These are phyloP conservation scores for Backusella westeae DNA, from an alignment of 192 early-diverging fungal genomes.

Conservation along the genomic window DNA sequence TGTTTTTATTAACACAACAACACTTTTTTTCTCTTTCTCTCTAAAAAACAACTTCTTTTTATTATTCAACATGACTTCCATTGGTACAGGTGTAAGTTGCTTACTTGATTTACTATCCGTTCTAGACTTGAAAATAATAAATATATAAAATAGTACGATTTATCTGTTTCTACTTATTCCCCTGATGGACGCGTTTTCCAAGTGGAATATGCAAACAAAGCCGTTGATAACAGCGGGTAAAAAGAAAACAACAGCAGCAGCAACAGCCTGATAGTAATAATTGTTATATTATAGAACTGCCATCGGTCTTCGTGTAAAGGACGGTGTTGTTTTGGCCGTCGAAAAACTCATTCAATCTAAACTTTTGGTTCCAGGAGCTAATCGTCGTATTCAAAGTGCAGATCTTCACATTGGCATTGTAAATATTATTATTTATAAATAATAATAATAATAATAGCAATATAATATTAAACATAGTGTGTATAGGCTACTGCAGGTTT, in stretches of 20 bases:
- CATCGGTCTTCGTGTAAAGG: constrained; percentile 91
- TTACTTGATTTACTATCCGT: neutral
- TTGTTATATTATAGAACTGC: constrained; percentile 63
- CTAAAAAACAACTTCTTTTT: neutral
- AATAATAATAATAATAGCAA: no score
- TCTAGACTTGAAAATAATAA: constrained; percentile 16
- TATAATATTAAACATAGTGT: neutral
- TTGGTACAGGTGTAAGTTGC: constrained; percentile 84
- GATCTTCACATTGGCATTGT: constrained; percentile 94
- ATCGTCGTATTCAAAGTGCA: constrained; percentile 89
- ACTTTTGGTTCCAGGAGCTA: constrained; percentile 88
- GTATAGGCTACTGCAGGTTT: constrained; percentile 85
- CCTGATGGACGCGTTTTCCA: constrained; percentile 99
- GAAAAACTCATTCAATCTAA: constrained; percentile 96
- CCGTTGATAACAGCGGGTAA: constrained; percentile 97
- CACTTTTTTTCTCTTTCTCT: neutral
- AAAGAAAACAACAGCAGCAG: neutral
- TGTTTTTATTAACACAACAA: neutral
- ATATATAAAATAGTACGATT: constrained; percentile 75
- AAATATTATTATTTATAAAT: constrained; percentile 10
- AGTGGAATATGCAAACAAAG: constrained; percentile 97
- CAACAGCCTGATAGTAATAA: neutral
- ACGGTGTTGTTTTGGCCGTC: constrained; percentile 95
- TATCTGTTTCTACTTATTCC: constrained; percentile 97
- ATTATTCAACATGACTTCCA: constrained; percentile 63